Evolutionary conservation across 495 filamentous ascomycete species (phyloP), one percentile per base, ranked within the genome.

Genomic region (Hypomontagnella monticulosa): DNA sequence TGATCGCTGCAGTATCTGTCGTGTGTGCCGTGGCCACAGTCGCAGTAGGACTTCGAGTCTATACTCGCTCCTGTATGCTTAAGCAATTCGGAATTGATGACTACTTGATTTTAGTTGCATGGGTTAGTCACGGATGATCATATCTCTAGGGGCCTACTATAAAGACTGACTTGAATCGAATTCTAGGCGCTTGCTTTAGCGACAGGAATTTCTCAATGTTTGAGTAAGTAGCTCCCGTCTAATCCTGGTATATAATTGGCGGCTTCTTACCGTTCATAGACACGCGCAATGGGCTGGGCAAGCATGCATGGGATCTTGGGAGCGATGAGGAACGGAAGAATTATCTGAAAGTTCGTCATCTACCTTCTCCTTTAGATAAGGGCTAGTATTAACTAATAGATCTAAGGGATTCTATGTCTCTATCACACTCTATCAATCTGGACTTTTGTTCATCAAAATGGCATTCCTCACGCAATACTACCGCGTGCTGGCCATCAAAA

Each of bases 71-170:
- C 15, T 47, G 68, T 49, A 59, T 81, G 34, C 71, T 81, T 23
- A 76, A 71, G 36, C 75, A 76, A 50, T 75, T 81, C 54, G 80
- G 80, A n/a, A 12, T 66, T 5, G 80, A 82, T 48, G 80, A 82
- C 53, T 76, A 66, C 40, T 57, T 68, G 34, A 58, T 70, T 12
- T 55, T 76, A 12, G 27, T 67, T 33, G 73, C 72, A 41, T 61
- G 57, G 65, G 66, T 65, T 36, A 60, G 66, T 69, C 11, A 14
- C n/a, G 10, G 1, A 51, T 42, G 27, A 20, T 12, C 37, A 36
- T 23, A 38, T 38, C 4, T 41, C 16, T 52, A 30, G 16, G 6
- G 7, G 1, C 18, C n/a, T 2, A 9, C 12, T 10, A 16, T 49
- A 48, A 36, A 71, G 50, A 30, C 59, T 66, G 18, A 61, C 41